Evolutionary conservation across 164 flowering plant genomes (phyloP), one percentile per base, ranked within the genome.

Genomic region (Brasenia schreberi): DNA sequence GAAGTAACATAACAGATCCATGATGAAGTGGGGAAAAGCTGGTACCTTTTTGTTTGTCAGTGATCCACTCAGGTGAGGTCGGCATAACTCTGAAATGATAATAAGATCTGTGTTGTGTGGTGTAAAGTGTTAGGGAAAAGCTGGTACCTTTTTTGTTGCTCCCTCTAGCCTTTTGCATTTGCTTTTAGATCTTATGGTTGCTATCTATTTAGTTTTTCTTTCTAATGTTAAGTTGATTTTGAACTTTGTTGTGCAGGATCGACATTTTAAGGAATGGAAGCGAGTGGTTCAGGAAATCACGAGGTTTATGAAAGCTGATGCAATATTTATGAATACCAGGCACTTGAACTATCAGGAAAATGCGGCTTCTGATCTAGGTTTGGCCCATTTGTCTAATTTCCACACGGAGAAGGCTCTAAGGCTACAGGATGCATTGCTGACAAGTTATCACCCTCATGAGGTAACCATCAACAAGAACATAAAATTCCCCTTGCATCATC

Each of bases 401-500:
- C 96, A 90, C 74, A 90, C 97, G 44, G 88, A 82, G 74, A 91
- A 78, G 77, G 76, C 87, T 66, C 71, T 95, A 27, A 92, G 80
- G 74, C 83, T 95, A 72, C 78, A 73, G 69, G 96, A 90, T 82
- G 97, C 96, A 39, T 42, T 95, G 66, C 71, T 95, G 74, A 81
- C 90, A 23, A 88, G 99, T 74, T 92, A 89, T 80, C 97, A 86
- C 68, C 83, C 81, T 19, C 85, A 88, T 83, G 99, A 92, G 97
- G 99, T 95, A 66, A 67, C 56, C 14, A 49, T 49, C 10, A 49
- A 14, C 10, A 14, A 9, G 56, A 49, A 6, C 5, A 16, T 9
- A 49, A 49, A 49, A 49, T 9, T 49, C 16, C 10, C 44, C 59
- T 73, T 17, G 45, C 69, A 23, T 61, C 63, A 39, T 76, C 62